Percentiles rank a stretch among this genome's conserved stretches.
These are phyloP conservation scores for Lepiota venenata DNA, from an alignment of 768 basidiomycete species.

Conservation along the genomic window DNA sequence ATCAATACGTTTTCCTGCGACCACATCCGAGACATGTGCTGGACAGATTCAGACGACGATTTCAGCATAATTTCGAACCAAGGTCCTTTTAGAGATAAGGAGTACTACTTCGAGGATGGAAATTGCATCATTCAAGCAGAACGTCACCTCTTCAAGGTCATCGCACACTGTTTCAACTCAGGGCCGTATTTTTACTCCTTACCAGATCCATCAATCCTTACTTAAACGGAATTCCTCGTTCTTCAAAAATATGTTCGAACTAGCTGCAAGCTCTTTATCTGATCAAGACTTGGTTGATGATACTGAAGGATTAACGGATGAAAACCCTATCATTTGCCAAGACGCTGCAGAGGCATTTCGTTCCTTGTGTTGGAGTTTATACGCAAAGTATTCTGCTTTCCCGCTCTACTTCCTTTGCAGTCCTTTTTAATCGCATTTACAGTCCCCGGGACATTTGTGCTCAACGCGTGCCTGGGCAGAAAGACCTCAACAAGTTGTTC, in stretches of 20 bases:
- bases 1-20: too few relatives aligned
- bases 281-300: neutral
- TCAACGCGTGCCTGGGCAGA: neutral
- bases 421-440: neutral
- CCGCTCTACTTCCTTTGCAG: neutral
- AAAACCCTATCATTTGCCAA: neutral
- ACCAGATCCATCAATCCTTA: neutral
- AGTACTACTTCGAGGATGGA: slow-evolving; percentile 13
- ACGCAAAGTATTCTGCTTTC: slow-evolving; percentile 14
- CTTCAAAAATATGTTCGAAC: neutral
- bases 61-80: neutral
- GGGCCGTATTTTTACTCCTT: too few relatives aligned
- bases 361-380: slow-evolving; percentile 18
- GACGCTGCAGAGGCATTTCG: slow-evolving; percentile 16
- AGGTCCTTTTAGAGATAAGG: neutral
- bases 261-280: neutral
- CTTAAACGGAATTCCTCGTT: neutral
- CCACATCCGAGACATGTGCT: too few relatives aligned
- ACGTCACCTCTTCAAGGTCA: slow-evolving; percentile 15
- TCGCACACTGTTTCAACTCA: too few relatives aligned
- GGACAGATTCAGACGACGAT: neutral
- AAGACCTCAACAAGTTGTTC: neutral
- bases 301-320: neutral
- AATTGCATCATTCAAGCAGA: slow-evolving; percentile 14
- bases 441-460: neutral